phyloP scores from a whole-genome alignment of 306 rosid genomes.

The Inga leiocalycina region DNA sequence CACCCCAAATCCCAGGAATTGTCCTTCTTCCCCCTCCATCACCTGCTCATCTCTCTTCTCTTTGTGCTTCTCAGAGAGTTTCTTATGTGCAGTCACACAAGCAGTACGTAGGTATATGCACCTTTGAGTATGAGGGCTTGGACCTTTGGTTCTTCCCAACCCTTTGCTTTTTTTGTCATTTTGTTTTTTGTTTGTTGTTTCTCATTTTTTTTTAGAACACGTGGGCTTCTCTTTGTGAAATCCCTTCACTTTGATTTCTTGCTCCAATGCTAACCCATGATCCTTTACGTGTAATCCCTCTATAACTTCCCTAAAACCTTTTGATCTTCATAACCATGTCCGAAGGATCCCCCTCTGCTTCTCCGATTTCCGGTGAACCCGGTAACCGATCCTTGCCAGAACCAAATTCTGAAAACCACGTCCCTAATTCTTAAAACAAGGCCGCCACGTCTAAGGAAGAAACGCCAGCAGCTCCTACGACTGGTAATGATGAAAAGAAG shows the following conservation, averaged over 20 bases:
- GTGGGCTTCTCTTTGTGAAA: slow-evolving; percentile 26
- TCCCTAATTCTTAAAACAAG: slow-evolving; percentile 39
- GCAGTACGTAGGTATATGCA: slow-evolving; percentile 22
- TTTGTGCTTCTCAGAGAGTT: neutral
- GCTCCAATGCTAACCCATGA: slow-evolving; percentile 61
- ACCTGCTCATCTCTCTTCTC: slow-evolving; percentile 9
- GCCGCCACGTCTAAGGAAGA: slow-evolving; percentile 45
- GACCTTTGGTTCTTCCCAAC: slow-evolving; percentile 55
- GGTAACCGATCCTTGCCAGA: slow-evolving; percentile 65
- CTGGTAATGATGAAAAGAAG: neutral
- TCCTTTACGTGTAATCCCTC: slow-evolving; percentile 61
- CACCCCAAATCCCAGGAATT: slow-evolving; percentile 41
- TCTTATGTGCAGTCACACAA: slow-evolving; percentile 28
- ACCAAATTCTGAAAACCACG: slow-evolving; percentile 42
- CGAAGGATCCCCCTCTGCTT: slow-evolving; percentile 54
- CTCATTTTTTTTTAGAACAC: slow-evolving; percentile 24
- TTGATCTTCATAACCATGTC: slow-evolving; percentile 71
- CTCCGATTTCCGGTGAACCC: slow-evolving; percentile 56
- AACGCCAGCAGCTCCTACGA: slow-evolving; percentile 35
- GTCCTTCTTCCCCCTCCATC: slow-evolving; percentile 11
- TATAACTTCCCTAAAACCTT: slow-evolving; percentile 51
- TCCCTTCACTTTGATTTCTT: slow-evolving; percentile 29
- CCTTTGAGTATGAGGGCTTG: slow-evolving; percentile 53
- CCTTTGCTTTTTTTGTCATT: neutral
- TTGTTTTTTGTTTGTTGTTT: slow-evolving; percentile 4